Conservation (phyloP, 2,329 filamentous ascomycete species). For the Basipetospora chlamydospora region DNA sequence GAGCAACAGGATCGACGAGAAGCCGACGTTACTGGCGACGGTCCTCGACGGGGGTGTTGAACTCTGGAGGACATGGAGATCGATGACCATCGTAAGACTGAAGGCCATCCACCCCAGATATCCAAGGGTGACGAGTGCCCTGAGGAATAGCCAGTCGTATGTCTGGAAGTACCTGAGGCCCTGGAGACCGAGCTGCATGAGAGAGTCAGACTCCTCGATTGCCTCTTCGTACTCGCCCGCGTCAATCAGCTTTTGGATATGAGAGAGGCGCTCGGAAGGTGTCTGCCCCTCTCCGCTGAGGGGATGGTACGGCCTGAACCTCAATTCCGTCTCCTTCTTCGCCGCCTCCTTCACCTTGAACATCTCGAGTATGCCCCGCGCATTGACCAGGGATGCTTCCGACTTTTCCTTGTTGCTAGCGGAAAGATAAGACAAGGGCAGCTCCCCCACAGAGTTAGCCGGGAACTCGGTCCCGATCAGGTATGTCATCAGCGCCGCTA, state of each 20-base stretch:
- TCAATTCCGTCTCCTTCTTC: slow-evolving; percentile 62
- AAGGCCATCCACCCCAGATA: slow-evolving; percentile 96
- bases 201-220: slow-evolving; percentile 59
- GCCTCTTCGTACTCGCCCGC: slow-evolving; percentile 56
- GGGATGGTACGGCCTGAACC: slow-evolving; percentile 60
- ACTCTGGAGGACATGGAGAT: slow-evolving; percentile 71
- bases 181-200: slow-evolving; percentile 64
- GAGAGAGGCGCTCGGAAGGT: slow-evolving; percentile 50
- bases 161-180: slow-evolving; percentile 91
- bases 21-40: slow-evolving; percentile 43
- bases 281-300: slow-evolving; percentile 50
- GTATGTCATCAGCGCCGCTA: slow-evolving; percentile 92
- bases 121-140: slow-evolving; percentile 74
- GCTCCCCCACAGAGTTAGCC: slow-evolving; percentile 87
- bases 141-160: slow-evolving; percentile 94
- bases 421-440: slow-evolving; percentile 71
- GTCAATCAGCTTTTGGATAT: slow-evolving; percentile 55
- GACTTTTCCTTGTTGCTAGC: slow-evolving; percentile 65
- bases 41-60: slow-evolving; percentile 50
- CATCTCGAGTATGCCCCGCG: slow-evolving; percentile 82
- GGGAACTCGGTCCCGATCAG: slow-evolving; percentile 78
- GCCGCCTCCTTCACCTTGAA: slow-evolving; percentile 84
- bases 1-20: slow-evolving; percentile 59
- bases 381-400: slow-evolving; percentile 70
- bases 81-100: slow-evolving; percentile 74